Evolutionary conservation across 352 stramenopile species (phyloP), one percentile per base, ranked within the genome.

Genomic region (Poterioochromonas sp.): DNA sequence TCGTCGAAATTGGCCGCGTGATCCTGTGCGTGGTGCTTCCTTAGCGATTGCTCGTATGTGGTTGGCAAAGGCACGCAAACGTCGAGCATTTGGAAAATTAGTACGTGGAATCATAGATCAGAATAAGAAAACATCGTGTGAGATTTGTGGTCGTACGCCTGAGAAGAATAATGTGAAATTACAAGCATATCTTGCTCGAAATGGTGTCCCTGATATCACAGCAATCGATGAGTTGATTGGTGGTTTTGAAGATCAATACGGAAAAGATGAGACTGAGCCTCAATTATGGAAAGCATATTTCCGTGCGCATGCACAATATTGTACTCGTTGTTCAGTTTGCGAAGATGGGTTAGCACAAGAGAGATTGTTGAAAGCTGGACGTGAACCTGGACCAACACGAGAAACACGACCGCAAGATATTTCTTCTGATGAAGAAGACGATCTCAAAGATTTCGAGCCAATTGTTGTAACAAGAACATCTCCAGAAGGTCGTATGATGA

Each of bases 281-380:
- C 90, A 95, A 80, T 84, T 97, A 1, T 98, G 94, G 94, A 97
- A 97, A 85, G 92, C 94, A 32, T 98, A 93, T 85, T 97, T 98
- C 82, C 87, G 92, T 78, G 92, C 94, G 81, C 88, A 95, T 77
- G 94, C 92, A 18, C 84, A 84, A 64, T 97, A 92, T 82, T 87
- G 93, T 70, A 98, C 94, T 51, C 87, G 94, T 32, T 97, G 93
- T 85, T 95, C 96, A 76, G 87, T 93, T 62, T 98, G 94, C 79
- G 79, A 92, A 39, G 85, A 92, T 69, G 44, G 70, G 32, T 47
- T 83, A 32, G 83, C 81, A 63, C 80, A 84, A 53, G 80, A 84
- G 37, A 43, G 82, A 22, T 64, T 84, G 29, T 60, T 58, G 49
- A 40, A 54, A 69, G 47, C 47, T 80, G 53, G 81, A 78, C 18